Conservation (phyloP, 192 early-diverging fungal genomes). For the Mortierella claussenii region DNA sequence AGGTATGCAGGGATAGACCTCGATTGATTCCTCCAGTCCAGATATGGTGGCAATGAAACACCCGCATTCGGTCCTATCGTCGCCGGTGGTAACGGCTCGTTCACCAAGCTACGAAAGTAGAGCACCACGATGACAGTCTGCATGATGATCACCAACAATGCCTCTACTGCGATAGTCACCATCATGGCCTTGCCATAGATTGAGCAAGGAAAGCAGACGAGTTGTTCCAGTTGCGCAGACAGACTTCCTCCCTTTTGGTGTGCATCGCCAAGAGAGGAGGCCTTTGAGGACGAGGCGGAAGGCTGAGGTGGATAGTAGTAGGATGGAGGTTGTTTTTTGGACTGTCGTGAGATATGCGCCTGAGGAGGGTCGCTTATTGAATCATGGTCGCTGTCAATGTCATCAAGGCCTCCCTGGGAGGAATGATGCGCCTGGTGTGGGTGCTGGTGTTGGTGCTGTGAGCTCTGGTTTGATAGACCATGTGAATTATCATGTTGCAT, state of each 20-base stretch:
- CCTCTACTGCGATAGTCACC: constrained; percentile 25
- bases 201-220: constrained; percentile 32
- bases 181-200: constrained; percentile 33
- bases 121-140: constrained; percentile 30
- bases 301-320: constrained; percentile 43
- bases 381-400: background rate
- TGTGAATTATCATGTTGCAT: too few relatives aligned
- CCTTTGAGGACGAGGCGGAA: background rate
- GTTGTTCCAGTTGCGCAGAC: constrained; percentile 2
- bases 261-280: background rate
- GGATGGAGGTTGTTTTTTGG: constrained; percentile 15
- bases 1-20: constrained; percentile 72
- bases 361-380: background rate
- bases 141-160: constrained; percentile 44
- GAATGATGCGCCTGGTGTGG: background rate
- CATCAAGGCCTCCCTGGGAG: background rate
- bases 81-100: background rate
- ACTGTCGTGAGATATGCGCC: background rate
- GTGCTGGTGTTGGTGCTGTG: constrained; percentile 7
- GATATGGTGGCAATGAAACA: constrained; percentile 1
- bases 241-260: background rate
- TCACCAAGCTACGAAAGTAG: constrained; percentile 21
- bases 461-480: too few relatives aligned
- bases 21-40: constrained; percentile 28
- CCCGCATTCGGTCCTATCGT: background rate